phyloP scores from a whole-genome alignment of 805 yeast genomes.

The Hanseniaspora thailandica region DNA sequence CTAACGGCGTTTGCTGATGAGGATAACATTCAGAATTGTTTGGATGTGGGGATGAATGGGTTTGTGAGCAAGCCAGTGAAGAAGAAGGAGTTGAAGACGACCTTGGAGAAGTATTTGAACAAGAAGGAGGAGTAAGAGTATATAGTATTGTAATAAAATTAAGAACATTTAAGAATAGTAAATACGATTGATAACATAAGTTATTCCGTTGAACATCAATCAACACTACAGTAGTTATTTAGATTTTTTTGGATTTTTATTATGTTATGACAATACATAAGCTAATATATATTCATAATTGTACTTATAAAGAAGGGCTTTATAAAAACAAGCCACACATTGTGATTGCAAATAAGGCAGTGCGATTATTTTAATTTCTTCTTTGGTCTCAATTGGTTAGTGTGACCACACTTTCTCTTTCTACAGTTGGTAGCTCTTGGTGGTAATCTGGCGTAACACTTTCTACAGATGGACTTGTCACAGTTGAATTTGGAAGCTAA shows the following conservation, averaged over 20 bases:
- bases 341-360: slow-evolving; percentile 26
- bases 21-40: slow-evolving; percentile 72
- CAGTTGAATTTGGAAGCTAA: slow-evolving; percentile 99
- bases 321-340: neutral
- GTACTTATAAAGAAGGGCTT: neutral
- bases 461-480: slow-evolving; percentile 98
- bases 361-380: slow-evolving; percentile 87
- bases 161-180: too few relatives aligned
- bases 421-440: slow-evolving; percentile 99
- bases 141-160: too few relatives aligned
- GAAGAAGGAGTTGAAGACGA: slow-evolving; percentile 51
- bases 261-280: neutral
- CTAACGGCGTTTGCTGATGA: slow-evolving; percentile 93
- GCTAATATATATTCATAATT: neutral
- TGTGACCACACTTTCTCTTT: slow-evolving; percentile 99
- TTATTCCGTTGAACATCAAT: too few relatives aligned
- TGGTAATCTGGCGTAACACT: slow-evolving; percentile 99
- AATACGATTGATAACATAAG: too few relatives aligned
- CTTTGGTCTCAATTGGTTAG: slow-evolving; percentile 99
- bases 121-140: neutral
- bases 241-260: neutral
- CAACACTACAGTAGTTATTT: neutral
- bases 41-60: slow-evolving; percentile 85
- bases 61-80: slow-evolving; percentile 81
- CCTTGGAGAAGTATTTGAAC: slow-evolving; percentile 31